phyloP scores from a whole-genome alignment of 2,329 filamentous ascomycete genomes.

The Colletotrichum ledebouriae region DNA sequence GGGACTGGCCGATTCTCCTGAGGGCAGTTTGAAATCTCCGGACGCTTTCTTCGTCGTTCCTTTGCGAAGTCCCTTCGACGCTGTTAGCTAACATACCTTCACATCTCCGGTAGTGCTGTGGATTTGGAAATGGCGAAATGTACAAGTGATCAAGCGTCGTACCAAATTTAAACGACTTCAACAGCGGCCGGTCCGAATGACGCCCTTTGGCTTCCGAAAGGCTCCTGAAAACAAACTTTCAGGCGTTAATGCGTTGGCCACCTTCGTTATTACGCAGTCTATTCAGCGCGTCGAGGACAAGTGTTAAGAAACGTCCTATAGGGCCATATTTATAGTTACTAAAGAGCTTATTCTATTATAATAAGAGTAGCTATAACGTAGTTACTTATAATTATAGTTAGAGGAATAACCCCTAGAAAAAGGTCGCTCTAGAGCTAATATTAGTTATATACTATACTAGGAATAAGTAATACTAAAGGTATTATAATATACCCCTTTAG shows the following conservation, averaged over 20 bases:
- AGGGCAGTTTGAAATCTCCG: neutral
- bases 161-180: neutral
- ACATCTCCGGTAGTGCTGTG: neutral
- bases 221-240: conserved; percentile 1
- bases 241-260: neutral
- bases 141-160: conserved; percentile 11
- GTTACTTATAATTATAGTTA: too few relatives aligned
- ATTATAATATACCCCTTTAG: too few relatives aligned
- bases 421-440: too few relatives aligned
- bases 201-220: conserved; percentile 1
- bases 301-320: too few relatives aligned
- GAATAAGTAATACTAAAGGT: too few relatives aligned
- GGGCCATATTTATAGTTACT: too few relatives aligned
- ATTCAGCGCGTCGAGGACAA: neutral
- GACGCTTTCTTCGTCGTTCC: neutral
- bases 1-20: neutral
- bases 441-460: too few relatives aligned
- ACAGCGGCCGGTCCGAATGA: conserved; percentile 19
- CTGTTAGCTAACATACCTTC: conserved; percentile 7
- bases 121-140: conserved; percentile 20
- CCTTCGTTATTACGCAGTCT: conserved; percentile 11
- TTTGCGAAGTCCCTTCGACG: neutral
- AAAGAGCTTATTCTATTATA: too few relatives aligned
- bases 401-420: too few relatives aligned
- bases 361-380: too few relatives aligned